Evolutionary conservation across 805 yeast genomes (phyloP), one percentile per base, ranked within the genome.

Genomic region (Candida michaelii): DNA sequence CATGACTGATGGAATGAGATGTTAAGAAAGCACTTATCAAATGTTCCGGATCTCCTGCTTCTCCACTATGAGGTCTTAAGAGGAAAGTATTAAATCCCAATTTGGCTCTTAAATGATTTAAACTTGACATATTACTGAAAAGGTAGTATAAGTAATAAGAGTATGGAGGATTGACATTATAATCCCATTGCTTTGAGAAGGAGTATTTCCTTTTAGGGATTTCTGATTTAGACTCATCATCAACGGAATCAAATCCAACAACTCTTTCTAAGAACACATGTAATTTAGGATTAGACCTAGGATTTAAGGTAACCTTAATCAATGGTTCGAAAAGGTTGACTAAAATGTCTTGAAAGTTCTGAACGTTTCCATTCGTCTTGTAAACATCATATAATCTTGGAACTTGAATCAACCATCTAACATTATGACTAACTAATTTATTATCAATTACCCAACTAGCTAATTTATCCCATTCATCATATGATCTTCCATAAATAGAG

Each of bases 41-140:
- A 69, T 93, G 99, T 58, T 93, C 98, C 1, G 98, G 97, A 59
- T 93, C 99, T 46, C 99, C 99, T n/a, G 99, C 99, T 65, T 93
- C 99, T 49, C 99, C 99, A 53, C 96, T 88, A 63, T 93, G 99
- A 3, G 99, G 99, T 56, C 99, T 79, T 54, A 93, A 70, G n/a
- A 89, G 95, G 65, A 93, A 83, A 0, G 97, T 90, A 61, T 86
- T 90, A 65, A 80, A 85, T 0, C 86, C 85, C 44, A 90, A 76
- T 44, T 70, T 74, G 25, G 73, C 67, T 65, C 99, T 79, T 80
- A 91, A 85, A 49, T 83, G 81, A 59, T 93, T 93, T 62, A 93
- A 74, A 7, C 96, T 79, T 2, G 95, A 80, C 63, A 93, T 63
- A 64, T 90, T 90, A 21, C 97, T 84, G 61, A 80, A 91, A 44